Evolutionary conservation across 176 grass and related monocot genomes (phyloP), one percentile per base, ranked within the genome.

Genomic region (Rhynchospora breviuscula): DNA sequence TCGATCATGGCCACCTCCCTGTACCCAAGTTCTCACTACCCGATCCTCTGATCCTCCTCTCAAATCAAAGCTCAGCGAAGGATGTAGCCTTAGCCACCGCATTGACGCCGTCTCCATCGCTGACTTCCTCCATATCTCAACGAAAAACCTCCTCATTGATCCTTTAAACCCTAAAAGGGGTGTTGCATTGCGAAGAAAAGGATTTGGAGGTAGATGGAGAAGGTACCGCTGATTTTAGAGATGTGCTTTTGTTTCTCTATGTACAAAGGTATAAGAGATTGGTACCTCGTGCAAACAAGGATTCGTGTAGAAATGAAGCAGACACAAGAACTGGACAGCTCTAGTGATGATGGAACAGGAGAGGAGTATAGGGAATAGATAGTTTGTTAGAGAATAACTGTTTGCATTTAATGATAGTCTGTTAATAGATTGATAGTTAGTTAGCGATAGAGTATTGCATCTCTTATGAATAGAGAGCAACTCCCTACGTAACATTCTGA

Each of bases 1-100:
- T 99, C 83, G 96, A 99, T 85, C 88, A 99, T 66, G 96, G 96
- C 15, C 96, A 95, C 66, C 86, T 99, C 58, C 96, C 93, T 69
- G 84, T 99, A 43, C 89, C 93, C 11, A 95, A 93, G 88, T 92
- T 99, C 86, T 87, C 94, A 59, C 84, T 95, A 74, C 89, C 88
- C 80, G 96, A 99, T n/a, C 84, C 88, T 76, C 85, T 92, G 58
- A 83, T 88, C 59, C 84, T 88, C 40, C 91, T 68, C 45, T 99
- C 64, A 89, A 88, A 88, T 81, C 87, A 7, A 95, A 90, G 88
- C 91, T 99, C 59, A 35, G 62, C 22, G 78, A 74, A 8, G 76
- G 81, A 10, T 69, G 72, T 18, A 51, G n/a, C 60, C 12, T 81
- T 10, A 31, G 82, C 8, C 66, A 87, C 8, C 91, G 93, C 59